Evolutionary conservation across 2,329 filamentous ascomycete species (phyloP).

Genomic region (Clonostachys chloroleuca): DNA sequence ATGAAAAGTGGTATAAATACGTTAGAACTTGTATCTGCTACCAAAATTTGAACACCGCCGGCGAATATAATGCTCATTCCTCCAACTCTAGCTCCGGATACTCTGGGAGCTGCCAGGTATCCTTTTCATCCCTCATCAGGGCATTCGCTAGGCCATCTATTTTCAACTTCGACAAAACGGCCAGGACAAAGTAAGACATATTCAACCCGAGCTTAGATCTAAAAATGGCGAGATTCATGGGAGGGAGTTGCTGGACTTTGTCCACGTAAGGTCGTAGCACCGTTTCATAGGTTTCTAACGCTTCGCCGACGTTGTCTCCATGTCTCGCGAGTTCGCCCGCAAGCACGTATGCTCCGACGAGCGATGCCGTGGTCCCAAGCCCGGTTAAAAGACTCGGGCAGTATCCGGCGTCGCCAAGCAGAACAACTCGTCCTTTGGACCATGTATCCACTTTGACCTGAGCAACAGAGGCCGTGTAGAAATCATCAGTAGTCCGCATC

Average conservation of each 20-base stretch:
- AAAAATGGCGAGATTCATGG: too few relatives aligned
- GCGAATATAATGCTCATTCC: too few relatives aligned
- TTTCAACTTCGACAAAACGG: too few relatives aligned
- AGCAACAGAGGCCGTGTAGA: conserved; percentile 33
- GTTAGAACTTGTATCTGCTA: too few relatives aligned
- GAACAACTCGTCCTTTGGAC: conserved; percentile 29
- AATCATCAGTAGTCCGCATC: conserved; percentile 25
- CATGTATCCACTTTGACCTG: conserved; percentile 30
- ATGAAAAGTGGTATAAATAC: too few relatives aligned
- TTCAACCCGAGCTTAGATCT: too few relatives aligned
- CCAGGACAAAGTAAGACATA: too few relatives aligned
- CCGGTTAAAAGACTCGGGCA: conserved; percentile 37
- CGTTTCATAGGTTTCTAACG: not conserved
- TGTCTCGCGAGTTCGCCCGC: conserved; percentile 34
- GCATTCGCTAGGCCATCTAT: too few relatives aligned
- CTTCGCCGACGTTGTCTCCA: not conserved
- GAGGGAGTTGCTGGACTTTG: not conserved
- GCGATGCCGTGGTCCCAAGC: conserved; percentile 34
- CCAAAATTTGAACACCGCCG: too few relatives aligned
- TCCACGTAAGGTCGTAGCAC: not conserved
- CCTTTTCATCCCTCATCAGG: too few relatives aligned
- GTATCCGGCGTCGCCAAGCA: conserved; percentile 43
- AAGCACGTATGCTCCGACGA: conserved; percentile 45
- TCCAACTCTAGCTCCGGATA: too few relatives aligned
- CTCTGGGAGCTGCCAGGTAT: too few relatives aligned